Evolutionary conservation across 1,139 yeast species (phyloP), one percentile per base, ranked within the genome.

Genomic region (Geotrichum macrosporum): DNA sequence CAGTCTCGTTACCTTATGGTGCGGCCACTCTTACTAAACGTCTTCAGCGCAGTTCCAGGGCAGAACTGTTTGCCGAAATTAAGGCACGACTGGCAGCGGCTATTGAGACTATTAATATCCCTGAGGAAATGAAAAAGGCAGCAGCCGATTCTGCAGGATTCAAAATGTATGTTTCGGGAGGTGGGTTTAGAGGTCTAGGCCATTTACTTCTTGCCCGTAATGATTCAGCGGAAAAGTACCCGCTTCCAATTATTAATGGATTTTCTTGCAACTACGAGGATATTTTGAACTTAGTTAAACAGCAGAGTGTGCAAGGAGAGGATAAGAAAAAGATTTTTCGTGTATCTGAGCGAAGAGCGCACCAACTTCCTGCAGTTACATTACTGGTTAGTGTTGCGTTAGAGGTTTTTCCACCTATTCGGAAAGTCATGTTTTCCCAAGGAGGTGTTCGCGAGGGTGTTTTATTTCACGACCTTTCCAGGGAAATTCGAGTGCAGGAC

Each of bases 391-490:
- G 77, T 22, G 82, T 83, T 0, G 77, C 80, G 0, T 70, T 77
- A 53, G 76, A 74, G 52, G 72, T 78, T 1, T 61, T 78, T 35
- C 84, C 85, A n/a, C 68, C 66, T 32, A 69, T 80, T 35, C 76
- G 76, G 53, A 75, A 80, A 2, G 73, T 81, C 22, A 75, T 79
- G 54, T 81, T 81, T 59, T 74, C 80, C 49, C 85, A 81, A 58
- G 86, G 85, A 52, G 85, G 85, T 49, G 80, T 81, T 18, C 71
- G 87, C 54, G 87, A 81, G 64, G 87, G 87, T 49, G 78, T 79
- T 1, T 57, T 81, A 33, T 81, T 77, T 58, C 77, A 81, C 10
- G 73, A 74, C 56, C 66, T 81, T 31, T 77, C 84, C 15, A 66
- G 71, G 18, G 71, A 70, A 31, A 70, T 79, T 30, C 72, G 81